Percentiles rank a stretch among this genome's conserved stretches.
These are phyloP conservation scores for Hordeum marinum DNA, from an alignment of 176 grass and related monocot genomes.

Conservation along the genomic window DNA sequence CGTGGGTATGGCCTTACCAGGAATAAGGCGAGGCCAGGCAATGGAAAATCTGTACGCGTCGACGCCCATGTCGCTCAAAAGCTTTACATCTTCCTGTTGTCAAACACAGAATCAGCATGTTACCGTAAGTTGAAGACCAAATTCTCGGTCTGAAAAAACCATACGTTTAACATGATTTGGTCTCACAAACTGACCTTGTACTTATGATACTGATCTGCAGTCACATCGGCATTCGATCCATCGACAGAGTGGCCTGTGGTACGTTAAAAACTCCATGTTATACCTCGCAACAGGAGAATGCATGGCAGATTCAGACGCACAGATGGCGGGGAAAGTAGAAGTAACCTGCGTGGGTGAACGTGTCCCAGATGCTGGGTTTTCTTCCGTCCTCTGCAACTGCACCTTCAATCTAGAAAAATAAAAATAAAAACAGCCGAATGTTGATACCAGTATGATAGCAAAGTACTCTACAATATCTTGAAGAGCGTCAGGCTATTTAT, in stretches of 20 bases:
- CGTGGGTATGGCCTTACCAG: conserved; percentile 30
- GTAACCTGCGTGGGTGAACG: conserved; percentile 48
- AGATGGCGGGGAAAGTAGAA: neutral
- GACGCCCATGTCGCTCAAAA: conserved; percentile 75
- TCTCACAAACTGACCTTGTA: conserved; percentile 56
- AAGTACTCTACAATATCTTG: neutral
- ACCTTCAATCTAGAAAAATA: neutral
- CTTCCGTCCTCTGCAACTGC: neutral
- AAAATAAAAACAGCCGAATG: neutral
- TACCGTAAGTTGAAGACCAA: neutral
- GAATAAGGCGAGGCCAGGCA: conserved; percentile 82
- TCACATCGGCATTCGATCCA: conserved; percentile 49
- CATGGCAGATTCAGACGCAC: neutral
- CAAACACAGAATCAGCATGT: neutral
- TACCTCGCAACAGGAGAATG: neutral
- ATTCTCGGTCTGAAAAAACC: neutral
- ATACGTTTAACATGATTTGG: neutral
- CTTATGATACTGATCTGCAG: conserved; percentile 90
- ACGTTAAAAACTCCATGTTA: neutral
- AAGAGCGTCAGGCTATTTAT: too few relatives aligned
- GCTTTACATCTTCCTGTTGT: conserved; percentile 83
- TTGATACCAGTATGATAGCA: neutral
- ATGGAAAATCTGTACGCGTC: conserved; percentile 91
- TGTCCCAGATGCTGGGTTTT: conserved; percentile 69
- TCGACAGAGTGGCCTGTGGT: conserved; percentile 52